These are phyloP conservation scores for Phytopythium cucurbitacearum DNA, from an alignment of 352 stramenopile species.

Conservation along the genomic window DNA sequence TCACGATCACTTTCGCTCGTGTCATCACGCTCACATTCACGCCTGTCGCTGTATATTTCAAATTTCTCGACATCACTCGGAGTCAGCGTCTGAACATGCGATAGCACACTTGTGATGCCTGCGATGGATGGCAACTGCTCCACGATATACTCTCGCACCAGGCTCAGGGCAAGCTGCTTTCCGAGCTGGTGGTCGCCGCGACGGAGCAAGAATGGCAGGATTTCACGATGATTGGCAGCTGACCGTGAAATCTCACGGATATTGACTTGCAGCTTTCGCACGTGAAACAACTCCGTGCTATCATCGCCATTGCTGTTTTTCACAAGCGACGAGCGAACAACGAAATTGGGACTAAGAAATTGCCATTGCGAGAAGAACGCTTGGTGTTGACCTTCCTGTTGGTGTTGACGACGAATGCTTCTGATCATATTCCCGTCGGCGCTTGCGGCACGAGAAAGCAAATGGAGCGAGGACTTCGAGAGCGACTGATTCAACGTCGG, in stretches of 20 bases:
- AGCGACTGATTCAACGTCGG: too few species aligned
- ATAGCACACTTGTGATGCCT: conserved; percentile 29
- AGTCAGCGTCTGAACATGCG: conserved; percentile 37
- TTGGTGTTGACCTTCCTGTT: conserved; percentile 14
- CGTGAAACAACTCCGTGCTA: conserved; percentile 33
- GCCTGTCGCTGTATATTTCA: too few species aligned
- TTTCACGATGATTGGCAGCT: conserved; percentile 49
- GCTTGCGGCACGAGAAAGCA: too few species aligned
- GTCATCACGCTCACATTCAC: neutral
- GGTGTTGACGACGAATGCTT: conserved; percentile 12
- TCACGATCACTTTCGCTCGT: neutral
- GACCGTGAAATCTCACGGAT: conserved; percentile 49
- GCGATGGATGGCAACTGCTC: conserved; percentile 39
- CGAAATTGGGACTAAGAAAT: conserved; percentile 62
- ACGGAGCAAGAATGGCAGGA: conserved; percentile 67
- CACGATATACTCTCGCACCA: conserved; percentile 49
- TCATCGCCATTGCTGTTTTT: conserved; percentile 6
- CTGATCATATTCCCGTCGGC: neutral
- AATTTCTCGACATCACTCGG: conserved; percentile 1
- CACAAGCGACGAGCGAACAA: conserved; percentile 35
- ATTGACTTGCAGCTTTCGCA: conserved; percentile 73
- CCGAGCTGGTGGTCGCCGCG: conserved; percentile 37
- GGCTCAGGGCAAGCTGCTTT: conserved; percentile 43
- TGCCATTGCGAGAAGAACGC: conserved; percentile 42
- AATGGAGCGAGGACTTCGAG: too few species aligned